phyloP scores from a whole-genome alignment of 176 grass and related monocot genomes.

The Elymus sibiricus region DNA sequence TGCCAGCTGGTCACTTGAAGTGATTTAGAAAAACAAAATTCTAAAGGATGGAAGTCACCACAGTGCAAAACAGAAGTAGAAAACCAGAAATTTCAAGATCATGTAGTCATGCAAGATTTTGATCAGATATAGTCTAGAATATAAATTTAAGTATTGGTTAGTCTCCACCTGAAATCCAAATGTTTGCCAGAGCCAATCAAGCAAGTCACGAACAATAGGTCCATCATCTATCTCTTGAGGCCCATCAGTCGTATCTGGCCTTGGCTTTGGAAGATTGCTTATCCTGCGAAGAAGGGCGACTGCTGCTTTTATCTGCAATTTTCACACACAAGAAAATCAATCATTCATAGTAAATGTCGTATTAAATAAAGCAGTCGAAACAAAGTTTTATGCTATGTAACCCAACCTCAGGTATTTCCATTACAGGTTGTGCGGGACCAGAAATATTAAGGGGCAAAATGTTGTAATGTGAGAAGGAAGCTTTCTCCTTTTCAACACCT shows the following conservation, averaged over 20 bases:
- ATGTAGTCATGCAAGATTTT: not conserved
- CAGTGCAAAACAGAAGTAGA: not conserved
- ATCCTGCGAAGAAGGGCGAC: slow-evolving; percentile 40
- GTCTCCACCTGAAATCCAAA: slow-evolving; percentile 93
- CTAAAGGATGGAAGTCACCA: not conserved
- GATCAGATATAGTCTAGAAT: not conserved
- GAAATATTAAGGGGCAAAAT: slow-evolving; percentile 91
- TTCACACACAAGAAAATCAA: not conserved
- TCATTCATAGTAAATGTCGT: not conserved
- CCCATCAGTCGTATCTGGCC: slow-evolving; percentile 5
- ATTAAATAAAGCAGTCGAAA: slow-evolving; percentile 17
- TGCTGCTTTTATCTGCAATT: slow-evolving; percentile 84
- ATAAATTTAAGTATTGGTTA: not conserved
- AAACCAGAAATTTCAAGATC: not conserved
- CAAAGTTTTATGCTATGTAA: slow-evolving; percentile 14
- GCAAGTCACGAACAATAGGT: slow-evolving; percentile 51
- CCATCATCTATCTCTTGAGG: not conserved
- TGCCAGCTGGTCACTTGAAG: not conserved
- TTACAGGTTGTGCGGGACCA: slow-evolving; percentile 53
- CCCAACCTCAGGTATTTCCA: slow-evolving; percentile 94
- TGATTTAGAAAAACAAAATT: not conserved
- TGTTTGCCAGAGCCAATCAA: slow-evolving; percentile 82
- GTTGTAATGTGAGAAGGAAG: slow-evolving; percentile 75
- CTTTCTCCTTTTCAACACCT: slow-evolving; percentile 71
- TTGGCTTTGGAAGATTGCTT: slow-evolving; percentile 43